Evolutionary conservation across 441 rosid species (phyloP), one percentile per base, ranked within the genome.

Genomic region (Pelargonium citronellum): DNA sequence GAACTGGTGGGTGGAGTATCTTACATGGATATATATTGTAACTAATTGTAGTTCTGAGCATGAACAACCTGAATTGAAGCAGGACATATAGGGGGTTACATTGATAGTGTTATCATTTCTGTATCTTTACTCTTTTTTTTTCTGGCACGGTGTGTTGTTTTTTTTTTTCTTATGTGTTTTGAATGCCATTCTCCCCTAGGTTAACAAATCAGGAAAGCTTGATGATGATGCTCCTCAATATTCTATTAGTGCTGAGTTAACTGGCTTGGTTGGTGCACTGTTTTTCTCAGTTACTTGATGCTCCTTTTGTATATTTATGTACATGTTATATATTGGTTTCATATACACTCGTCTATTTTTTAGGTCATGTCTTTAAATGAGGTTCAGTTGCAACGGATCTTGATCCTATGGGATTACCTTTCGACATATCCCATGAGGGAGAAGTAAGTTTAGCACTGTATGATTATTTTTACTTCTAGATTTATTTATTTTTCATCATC

Each of bases 121-220:
- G 1, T 61, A 10, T 62, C 41, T 62, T 62, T 62, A 15, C 34
- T 62, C 17, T 30, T 19, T 9, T 22, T 62, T 7, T 47, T 47
- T 11, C 15, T 62, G 13, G 41, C 43, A 24, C 43, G 34, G 13
- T 62, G 39, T 24, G 9, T 27, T 13, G 17, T 41, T 27, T 27
- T n/a, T 27, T n/a, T 0, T 8, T 27, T 30, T 8, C 44, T 41
- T 41, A 41, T 41, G 11, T 41, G 44, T 41, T 62, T 68, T 74
- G 68, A 67, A 30, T 22, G 73, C 75, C 71, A 57, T 17, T 60
- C 47, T 67, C 67, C 22, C 68, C 67, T 79, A 94, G 99, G 87
- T 90, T 72, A 85, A 89, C 76, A 87, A 86, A 78, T 83, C 90
- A 70, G 99, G 89, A 75, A 89, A 83, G 82, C 87, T 87, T 78